These are phyloP conservation scores for Phragmites australis DNA, from an alignment of 176 grass and related monocot genomes.

Conservation along the genomic window DNA sequence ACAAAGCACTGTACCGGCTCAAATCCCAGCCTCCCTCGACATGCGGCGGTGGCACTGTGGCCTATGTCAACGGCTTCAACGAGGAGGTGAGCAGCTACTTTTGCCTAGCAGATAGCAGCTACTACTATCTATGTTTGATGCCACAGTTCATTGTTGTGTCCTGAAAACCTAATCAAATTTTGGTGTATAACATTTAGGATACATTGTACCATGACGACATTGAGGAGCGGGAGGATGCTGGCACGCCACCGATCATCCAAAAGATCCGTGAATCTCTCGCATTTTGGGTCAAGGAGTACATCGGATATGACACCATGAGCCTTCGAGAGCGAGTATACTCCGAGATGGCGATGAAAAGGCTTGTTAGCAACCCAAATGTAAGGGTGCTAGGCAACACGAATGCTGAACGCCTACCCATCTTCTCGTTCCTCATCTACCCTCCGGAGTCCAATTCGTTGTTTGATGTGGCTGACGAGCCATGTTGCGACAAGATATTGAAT, in stretches of 20 bases:
- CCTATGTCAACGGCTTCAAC: constrained; percentile 65
- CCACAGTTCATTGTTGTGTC: no score
- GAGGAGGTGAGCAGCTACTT: constrained; percentile 70
- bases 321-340: constrained; percentile 37
- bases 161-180: no score
- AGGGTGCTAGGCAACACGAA: constrained; percentile 54
- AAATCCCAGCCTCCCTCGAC: constrained; percentile 51
- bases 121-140: no score
- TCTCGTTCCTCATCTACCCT: constrained; percentile 70
- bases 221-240: constrained; percentile 68
- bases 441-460: no score
- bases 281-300: constrained; percentile 74
- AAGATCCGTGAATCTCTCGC: constrained; percentile 60
- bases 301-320: constrained; percentile 45
- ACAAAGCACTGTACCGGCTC: constrained; percentile 66
- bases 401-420: constrained; percentile 51
- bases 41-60: constrained; percentile 66
- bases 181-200: constrained; percentile 54
- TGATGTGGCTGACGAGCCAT: no score
- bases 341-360: constrained; percentile 37
- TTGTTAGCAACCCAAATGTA: constrained; percentile 35
- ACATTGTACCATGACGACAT: constrained; percentile 60
- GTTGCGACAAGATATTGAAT: no score
- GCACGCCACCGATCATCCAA: constrained; percentile 66
- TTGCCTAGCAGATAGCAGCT: no score